Percentiles rank a stretch among this genome's conserved stretches.
Conservation (phyloP, 192 early-diverging fungal genomes). For the Coemansia biformis region DNA sequence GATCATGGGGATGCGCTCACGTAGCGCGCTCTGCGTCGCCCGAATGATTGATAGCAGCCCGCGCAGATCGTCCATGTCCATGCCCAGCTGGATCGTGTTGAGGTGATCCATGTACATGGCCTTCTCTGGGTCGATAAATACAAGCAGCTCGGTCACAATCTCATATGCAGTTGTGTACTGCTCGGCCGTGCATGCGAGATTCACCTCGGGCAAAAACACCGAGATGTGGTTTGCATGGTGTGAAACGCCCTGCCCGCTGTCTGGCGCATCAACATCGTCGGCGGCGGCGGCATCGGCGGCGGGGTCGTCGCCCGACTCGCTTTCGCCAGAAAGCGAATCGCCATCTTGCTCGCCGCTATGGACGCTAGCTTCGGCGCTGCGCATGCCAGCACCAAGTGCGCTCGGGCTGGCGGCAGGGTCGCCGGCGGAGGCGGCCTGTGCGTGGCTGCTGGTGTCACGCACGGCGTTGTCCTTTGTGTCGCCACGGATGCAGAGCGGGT, state of each 20-base stretch:
- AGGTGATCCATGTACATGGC: constrained; percentile 66
- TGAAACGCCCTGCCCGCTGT: constrained; percentile 40
- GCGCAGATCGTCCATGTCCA: constrained; percentile 68
- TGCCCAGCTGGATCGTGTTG: constrained; percentile 71
- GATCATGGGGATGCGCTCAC: constrained; percentile 44
- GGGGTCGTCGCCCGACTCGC: background rate
- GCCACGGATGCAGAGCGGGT: constrained; percentile 47
- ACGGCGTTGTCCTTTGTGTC: constrained; percentile 11
- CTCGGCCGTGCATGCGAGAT: constrained; percentile 64
- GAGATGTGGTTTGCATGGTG: constrained; percentile 61
- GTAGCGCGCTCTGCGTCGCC: constrained; percentile 41
- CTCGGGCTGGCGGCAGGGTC: too few relatives aligned
- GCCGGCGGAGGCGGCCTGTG: too few relatives aligned
- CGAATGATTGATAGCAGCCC: constrained; percentile 44
- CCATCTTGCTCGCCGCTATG: background rate
- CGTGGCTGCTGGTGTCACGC: too few relatives aligned
- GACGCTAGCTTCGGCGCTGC: too few relatives aligned
- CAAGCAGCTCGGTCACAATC: constrained; percentile 70
- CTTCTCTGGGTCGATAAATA: constrained; percentile 76
- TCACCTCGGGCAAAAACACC: constrained; percentile 70
- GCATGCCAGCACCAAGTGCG: too few relatives aligned
- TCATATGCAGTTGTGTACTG: constrained; percentile 72
- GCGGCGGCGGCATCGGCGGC: constrained; percentile 16
- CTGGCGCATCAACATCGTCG: constrained; percentile 16
- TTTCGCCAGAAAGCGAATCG: background rate